Evolutionary conservation across 768 basidiomycete genomes (phyloP), one percentile per base, ranked within the genome.

Genomic region (Gautieria morchelliformis): DNA sequence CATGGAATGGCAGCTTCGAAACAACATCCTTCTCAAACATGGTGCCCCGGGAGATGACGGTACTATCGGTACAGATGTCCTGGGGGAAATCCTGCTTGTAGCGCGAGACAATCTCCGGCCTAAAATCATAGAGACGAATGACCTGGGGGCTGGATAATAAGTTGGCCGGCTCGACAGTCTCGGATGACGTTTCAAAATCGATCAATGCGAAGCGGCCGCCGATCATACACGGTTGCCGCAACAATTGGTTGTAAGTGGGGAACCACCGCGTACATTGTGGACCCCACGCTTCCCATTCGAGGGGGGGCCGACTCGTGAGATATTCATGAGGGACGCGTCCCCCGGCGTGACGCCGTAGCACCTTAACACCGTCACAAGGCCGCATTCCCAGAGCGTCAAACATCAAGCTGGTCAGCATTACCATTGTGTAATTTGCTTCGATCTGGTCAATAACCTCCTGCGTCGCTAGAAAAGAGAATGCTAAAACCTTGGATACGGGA

Each of bases 101-200:
- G 12, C 44, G 55, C 14, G 24, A n/a, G 14, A 56, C 46, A 7
- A 47, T 30, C 2, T 37, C 55, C 3, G 19, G 35, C 20, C 56
- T 37, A 27, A 57, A 57, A 40, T 57, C 56, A 39, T 48, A 57
- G 14, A 57, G n/a, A 11, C 30, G 45, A 49, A 57, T 57, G 17
- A 39, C 56, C 37, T 9, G 32, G 47, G 46, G 22, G 33, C 55
- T 48, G 27, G 27, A 27, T 27, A 27, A 27, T 27, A 27, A 27
- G 27, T 27, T 27, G 27, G 27, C 27, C 27, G 27, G 27, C 27
- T 27, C 27, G 27, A 27, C 5, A 27, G 27, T 27, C 27, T 5
- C 27, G 5, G 27, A 27, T 27, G 27, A 27, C 27, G 6, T 33
- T 11, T 10, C 20, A 7, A 19, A 24, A 20, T 5, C 20, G 14